Evolutionary conservation across 2,329 filamentous ascomycete species (phyloP), one percentile per base, ranked within the genome.

Genomic region (Incumbomyces lentus): DNA sequence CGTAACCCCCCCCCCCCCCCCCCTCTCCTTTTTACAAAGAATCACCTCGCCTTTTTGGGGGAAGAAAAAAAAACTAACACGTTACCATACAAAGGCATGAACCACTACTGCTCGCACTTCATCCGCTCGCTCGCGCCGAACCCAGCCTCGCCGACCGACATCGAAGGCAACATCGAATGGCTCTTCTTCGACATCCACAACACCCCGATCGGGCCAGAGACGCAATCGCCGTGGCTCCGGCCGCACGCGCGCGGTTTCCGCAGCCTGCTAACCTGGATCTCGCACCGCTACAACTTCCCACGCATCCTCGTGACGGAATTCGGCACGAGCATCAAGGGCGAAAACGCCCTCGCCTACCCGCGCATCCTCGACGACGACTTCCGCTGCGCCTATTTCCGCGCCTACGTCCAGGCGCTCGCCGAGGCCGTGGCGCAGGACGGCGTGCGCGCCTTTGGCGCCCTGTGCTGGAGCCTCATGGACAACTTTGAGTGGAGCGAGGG

Each of bases 401-500:
- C 75, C 47, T 93, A 94, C 61, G 77, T 92, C 55, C 73, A 70
- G 40, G 86, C 86, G 48, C 76, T 93, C 75, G 84, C 82, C 19
- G 75, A 82, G 58, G 85, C 87, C 1, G 76, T 76, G 32, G 70
- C 73, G 44, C 67, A 81, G 57, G 84, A 92, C 58, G 81, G 82
- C n/a, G 84, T 88, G 40, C 75, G 90, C 58, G 82, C 90, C 46
- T 73, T 75, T 55, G 86, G 81, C 3, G 93, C 92, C 66, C 78
- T 90, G 70, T 86, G 83, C 13, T 94, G 87, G 86, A 87, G 82
- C 62, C 73, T 94, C 53, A 78, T 94, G 75, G 87, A 93, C 66
- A 90, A 90, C 70, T 90, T 90, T 59, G 86, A 90, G 66, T 90
- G 85, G 85, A 84, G 86, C n/a, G 86, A 93, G 63, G 86, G 86